Base-by-base conservation (phyloP, 371 early-diverging fungal genomes). In the Chytridium lagenaria region DNA sequence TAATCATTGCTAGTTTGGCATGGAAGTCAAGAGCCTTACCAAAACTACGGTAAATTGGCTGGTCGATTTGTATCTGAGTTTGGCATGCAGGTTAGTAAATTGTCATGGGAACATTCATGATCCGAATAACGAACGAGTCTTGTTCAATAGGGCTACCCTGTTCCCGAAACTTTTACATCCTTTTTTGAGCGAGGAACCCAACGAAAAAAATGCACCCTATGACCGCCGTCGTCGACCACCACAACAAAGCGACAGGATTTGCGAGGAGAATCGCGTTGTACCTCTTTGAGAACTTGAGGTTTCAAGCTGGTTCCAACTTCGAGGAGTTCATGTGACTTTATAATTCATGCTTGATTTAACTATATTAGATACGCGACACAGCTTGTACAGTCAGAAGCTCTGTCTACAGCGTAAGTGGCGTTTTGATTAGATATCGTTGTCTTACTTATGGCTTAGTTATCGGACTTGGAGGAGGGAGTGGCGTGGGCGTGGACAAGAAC, bases 51-150 rank as follows among this genome's bases (percentile, higher is more conserved):
- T 10, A 61, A 65, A 15, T 70, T 75, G 30, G 71, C 73, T 23
- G 76, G 78, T 22, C 72, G 78, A 0, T 80, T 77, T 38, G 69
- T 76, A 5, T 75, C 76, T 16, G 80, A 80, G 52, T 80, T 76
- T 61, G 80, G 80, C 50, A 78, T 77, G 76, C 76, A 80, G 72
- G 55, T 52, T 44, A 44, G 44, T 12, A 10, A 10, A 15, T n/a
- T 10, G 34, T 34, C 33, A 28, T 75, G 55, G n/a, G n/a, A n/a
- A n/a, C n/a, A 10, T 26, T n/a, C 23, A 5, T 26, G 26, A 52
- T n/a, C 5, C 5, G 55, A 52, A 52, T 7, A 26, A 52, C 26
- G 26, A 12, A n/a, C n/a, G 2, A 15, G 7, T 15, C 34, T 63
- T 3, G 3, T 63, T 26, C 31, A 38, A 36, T 3, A 33, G 66